A percentile compares a stretch with the other conserved stretches of the same genome.
phyloP scores from a whole-genome alignment of 176 grass and related monocot species.

The Aechmea fasciata region DNA sequence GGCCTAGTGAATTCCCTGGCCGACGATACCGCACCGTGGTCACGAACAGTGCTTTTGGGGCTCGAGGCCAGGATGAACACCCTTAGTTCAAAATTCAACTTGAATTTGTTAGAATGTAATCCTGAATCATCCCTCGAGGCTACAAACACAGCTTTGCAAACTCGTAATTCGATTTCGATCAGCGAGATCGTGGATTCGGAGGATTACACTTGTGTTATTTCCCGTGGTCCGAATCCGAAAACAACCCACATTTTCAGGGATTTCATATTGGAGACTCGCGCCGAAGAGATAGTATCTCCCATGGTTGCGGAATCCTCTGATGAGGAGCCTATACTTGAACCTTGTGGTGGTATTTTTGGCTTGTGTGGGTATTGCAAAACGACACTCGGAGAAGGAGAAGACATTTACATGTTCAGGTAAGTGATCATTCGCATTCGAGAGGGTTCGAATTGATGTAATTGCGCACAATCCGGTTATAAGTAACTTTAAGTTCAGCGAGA shows the following conservation, averaged over 20 bases:
- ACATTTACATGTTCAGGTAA: constrained; percentile 78
- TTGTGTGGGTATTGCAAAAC: constrained; percentile 55
- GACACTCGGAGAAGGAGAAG: constrained; percentile 40
- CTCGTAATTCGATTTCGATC: constrained; percentile 16
- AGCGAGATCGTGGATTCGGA: constrained; percentile 36
- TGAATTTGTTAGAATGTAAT: too few relatives aligned
- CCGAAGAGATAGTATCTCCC: constrained; percentile 3
- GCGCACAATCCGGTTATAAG: too few relatives aligned
- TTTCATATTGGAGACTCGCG: constrained; percentile 39
- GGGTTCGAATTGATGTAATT: too few relatives aligned
- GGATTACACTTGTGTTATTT: constrained; percentile 86
- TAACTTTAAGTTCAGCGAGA: too few relatives aligned
- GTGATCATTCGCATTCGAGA: not conserved
- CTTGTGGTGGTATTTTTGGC: constrained; percentile 15
- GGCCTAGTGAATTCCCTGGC: constrained; percentile 58
- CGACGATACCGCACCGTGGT: constrained; percentile 16
- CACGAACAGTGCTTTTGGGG: constrained; percentile 31
- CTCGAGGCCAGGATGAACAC: constrained; percentile 33
- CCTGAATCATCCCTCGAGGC: too few relatives aligned
- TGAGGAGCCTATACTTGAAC: not conserved
- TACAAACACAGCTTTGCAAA: not conserved
- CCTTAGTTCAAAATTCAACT: not conserved
- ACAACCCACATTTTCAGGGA: constrained; percentile 69
- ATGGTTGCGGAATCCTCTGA: constrained; percentile 40
- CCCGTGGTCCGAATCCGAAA: constrained; percentile 54